Evolutionary conservation across 768 basidiomycete genomes (phyloP), one percentile per base, ranked within the genome.

Genomic region (Mycena albidolilacea): DNA sequence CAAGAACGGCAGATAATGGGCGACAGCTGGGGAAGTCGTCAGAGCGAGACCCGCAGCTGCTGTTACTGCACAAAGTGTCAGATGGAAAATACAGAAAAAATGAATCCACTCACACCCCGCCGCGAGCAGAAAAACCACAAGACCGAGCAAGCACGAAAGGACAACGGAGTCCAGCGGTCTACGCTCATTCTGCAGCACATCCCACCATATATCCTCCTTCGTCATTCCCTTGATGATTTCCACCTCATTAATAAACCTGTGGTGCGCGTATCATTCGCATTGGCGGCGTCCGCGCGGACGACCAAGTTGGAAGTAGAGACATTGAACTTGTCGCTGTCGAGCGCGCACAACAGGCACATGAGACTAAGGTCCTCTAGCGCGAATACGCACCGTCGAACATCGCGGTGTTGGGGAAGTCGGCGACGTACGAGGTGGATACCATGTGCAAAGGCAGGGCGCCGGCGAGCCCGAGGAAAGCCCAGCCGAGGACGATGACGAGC

Each of bases 181-280:
- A 48, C 88, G 83, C 79, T 90, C 87, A 72, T 88, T 85, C 80
- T 93, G 92, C 61, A 95, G 82, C 37, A 93, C 90, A 70, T 91
- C 90, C 94, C 94, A 96, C 66, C 92, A 83, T 48, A 96, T 90
- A 79, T 95, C 94, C 77, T 95, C 94, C 80, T 93, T 95, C 15
- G 93, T 91, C 70, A 92, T 83, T 1, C 95, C 95, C 78, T 94
- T 92, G 35, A 96, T 94, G 46, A 92, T 82, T 78, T 93, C 84
- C 7, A 92, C 81, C 2, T 90, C 90, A 39, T 90, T 90, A 39
- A 95, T 79, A 75, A 86, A 87, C 67, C 90, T 54, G 23, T 9
- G 5, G 10, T 23, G 12, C 23, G 52, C 52, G 23, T 30, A 54
- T 30, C 21, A 23, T 23, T 84, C 39, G 83, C 74, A 14, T 82